Conservation (phyloP, 208 protist species). For the Paratrypanosoma confusum region DNA sequence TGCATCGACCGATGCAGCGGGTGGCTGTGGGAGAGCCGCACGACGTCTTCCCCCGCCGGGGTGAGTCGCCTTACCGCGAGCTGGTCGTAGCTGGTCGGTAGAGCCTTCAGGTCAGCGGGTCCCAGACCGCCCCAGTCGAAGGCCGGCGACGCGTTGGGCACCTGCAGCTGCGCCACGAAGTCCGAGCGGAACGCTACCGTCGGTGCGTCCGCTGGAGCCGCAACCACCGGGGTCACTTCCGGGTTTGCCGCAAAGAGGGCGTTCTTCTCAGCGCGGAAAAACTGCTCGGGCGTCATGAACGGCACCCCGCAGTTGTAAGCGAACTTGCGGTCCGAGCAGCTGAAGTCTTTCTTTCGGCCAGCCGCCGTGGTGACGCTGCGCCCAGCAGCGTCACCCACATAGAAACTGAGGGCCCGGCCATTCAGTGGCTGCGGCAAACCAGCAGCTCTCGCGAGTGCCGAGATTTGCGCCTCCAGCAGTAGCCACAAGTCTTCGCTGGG, state of each 20-base stretch:
- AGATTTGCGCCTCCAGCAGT: conserved; percentile 37
- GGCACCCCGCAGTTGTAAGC: conserved; percentile 69
- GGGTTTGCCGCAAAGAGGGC: conserved; percentile 8
- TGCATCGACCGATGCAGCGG: conserved; percentile 15
- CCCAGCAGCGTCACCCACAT: conserved; percentile 90
- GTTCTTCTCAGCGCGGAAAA: conserved; percentile 30
- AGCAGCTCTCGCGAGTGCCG: conserved; percentile 6
- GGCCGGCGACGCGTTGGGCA: no score
- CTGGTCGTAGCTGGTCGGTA: conserved; percentile 34
- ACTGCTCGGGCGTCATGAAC: conserved; percentile 88
- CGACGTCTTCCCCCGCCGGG: conserved; percentile 1
- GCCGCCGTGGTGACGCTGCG: conserved; percentile 34
- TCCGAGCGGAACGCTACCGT: no score
- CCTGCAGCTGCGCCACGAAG: no score
- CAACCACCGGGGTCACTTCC: not conserved
- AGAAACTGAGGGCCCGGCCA: conserved; percentile 40
- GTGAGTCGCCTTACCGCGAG: conserved; percentile 18
- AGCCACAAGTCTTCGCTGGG: conserved; percentile 81
- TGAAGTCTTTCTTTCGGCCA: conserved; percentile 86
- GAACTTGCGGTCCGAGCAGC: conserved; percentile 84
- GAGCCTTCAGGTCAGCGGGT: conserved; percentile 25
- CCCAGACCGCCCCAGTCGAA: conserved; percentile 45
- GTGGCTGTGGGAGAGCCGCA: not conserved
- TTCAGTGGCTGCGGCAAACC: not conserved
- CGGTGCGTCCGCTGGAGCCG: no score